Evolutionary conservation across 2,329 filamentous ascomycete genomes (phyloP), one percentile per base, ranked within the genome.

Genomic region (Didymella segeticola): DNA sequence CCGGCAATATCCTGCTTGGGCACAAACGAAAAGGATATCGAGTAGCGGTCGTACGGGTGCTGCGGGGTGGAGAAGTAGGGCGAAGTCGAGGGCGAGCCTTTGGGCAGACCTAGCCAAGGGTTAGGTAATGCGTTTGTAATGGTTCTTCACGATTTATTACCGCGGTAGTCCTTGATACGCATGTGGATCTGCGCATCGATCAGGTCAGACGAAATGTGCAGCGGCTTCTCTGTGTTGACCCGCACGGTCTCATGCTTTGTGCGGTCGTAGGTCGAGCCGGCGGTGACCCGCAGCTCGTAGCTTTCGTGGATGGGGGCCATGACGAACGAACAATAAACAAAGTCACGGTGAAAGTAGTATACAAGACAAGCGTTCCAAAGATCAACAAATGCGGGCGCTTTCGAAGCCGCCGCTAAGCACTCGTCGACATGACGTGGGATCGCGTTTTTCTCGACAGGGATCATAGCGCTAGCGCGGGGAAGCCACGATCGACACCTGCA

Each of bases 261-360:
- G 27, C 81, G 75, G 70, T 95, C 86, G 76, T 97, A 96, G 60
- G 80, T 79, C 1, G 89, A 82, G 2, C 93, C 93, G 1, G 91
- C 91, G 0, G 91, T 96, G 49, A 97, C 88, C 62, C 84, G 85
- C 57, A 98, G 82, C 43, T 90, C 83, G 75, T 95, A 96, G 62
- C 90, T 88, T 52, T 70, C 66, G 60, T 74, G 67, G 54, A 89
- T 17, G 4, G 51, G 83, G 15, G 86, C 56, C 41, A 62, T 48
- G 42, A 9, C 43, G 20, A 17, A 3, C 20, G 29, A 6, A 27
- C 25, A 27, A 11, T 11, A 11, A 27, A 27, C 6, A 6, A 27
- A 6, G 11, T 11, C 4, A 12, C 29, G 14, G 29, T 14, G 8
- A 26, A 22, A 20, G 6, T 37, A 22, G n/a, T 14, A 25, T 11